Conservation (phyloP, 2,329 filamentous ascomycete genomes). For the Plectosphaerella sp. region DNA sequence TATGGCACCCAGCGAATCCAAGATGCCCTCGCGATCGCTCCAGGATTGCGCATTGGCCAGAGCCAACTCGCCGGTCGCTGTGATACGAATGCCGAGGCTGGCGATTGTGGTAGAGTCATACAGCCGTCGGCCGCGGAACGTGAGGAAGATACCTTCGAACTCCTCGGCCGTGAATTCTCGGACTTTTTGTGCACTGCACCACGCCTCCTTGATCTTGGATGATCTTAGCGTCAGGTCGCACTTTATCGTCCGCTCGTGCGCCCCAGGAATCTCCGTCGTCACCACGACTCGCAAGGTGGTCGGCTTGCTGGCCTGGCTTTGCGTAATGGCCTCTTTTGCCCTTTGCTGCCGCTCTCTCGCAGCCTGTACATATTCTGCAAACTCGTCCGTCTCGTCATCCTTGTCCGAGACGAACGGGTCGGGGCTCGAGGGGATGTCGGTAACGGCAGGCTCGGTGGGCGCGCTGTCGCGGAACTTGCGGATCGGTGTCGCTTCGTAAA, state of each 20-base stretch:
- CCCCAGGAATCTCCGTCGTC: slow-evolving; percentile 58
- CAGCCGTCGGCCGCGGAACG: slow-evolving; percentile 69
- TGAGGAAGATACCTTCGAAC: slow-evolving; percentile 63
- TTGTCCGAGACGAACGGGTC: slow-evolving; percentile 9
- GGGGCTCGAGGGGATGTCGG: slow-evolving; percentile 2
- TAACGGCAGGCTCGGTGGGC: slow-evolving; percentile 7
- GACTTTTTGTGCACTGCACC: slow-evolving; percentile 58
- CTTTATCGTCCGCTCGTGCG: slow-evolving; percentile 52
- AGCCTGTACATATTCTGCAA: slow-evolving; percentile 38
- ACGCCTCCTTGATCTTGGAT: slow-evolving; percentile 58
- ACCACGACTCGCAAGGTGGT: slow-evolving; percentile 36
- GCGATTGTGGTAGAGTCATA: slow-evolving; percentile 73
- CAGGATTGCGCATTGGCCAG: no score
- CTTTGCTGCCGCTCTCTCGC: slow-evolving; percentile 28
- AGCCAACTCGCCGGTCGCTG: slow-evolving; percentile 13
- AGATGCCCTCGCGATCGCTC: no score
- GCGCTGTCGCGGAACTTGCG: slow-evolving; percentile 2
- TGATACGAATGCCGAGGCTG: slow-evolving; percentile 56
- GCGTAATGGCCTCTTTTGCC: neutral
- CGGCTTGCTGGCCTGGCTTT: slow-evolving; percentile 7
- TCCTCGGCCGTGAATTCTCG: slow-evolving; percentile 26
- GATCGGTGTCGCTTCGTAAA: slow-evolving; percentile 10
- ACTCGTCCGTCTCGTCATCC: slow-evolving; percentile 34
- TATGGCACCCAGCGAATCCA: no score
- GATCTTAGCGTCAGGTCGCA: slow-evolving; percentile 60